A percentile compares a stretch with the other conserved stretches of the same genome.
Evolutionary conservation across 2,329 filamentous ascomycete species (phyloP).

Genomic region (Daldinia eschscholtzii): DNA sequence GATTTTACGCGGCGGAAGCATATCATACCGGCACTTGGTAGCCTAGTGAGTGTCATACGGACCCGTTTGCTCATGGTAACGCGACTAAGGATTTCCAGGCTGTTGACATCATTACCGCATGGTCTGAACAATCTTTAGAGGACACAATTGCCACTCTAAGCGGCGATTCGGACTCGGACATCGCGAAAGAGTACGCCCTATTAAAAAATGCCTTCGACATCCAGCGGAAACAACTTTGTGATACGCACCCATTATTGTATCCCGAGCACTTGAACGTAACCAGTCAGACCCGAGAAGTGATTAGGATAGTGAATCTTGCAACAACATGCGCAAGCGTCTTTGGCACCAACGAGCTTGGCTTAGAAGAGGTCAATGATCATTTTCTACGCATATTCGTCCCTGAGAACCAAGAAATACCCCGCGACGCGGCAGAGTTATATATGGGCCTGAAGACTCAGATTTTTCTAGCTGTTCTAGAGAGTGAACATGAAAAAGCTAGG

Average conservation of each 20-base stretch:
- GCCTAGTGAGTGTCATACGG: conserved; percentile 45
- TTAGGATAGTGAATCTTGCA: conserved; percentile 52
- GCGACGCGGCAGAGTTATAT: conserved; percentile 51
- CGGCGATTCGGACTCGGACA: conserved; percentile 49
- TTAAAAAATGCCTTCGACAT: conserved; percentile 50
- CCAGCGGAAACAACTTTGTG: conserved; percentile 48
- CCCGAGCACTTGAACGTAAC: conserved; percentile 48
- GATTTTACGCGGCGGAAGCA: conserved; percentile 53
- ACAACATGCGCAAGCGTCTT: conserved; percentile 53
- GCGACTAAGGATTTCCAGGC: conserved; percentile 48
- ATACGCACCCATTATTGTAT: conserved; percentile 46
- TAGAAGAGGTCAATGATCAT: conserved; percentile 52
- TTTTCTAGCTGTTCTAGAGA: conserved; percentile 51
- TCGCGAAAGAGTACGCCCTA: conserved; percentile 49
- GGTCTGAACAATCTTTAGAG: conserved; percentile 53
- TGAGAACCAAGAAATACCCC: conserved; percentile 46
- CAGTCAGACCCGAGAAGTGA: conserved; percentile 48
- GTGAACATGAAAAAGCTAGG: conserved; percentile 45
- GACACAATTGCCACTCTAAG: conserved; percentile 51
- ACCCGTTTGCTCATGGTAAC: not conserved
- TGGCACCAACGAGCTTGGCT: conserved; percentile 51
- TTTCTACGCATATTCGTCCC: conserved; percentile 52
- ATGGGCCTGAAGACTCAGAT: conserved; percentile 53
- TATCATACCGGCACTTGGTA: conserved; percentile 52
- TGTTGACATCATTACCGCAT: conserved; percentile 51